Base-by-base conservation (phyloP, 2,329 filamentous ascomycete genomes). In the Microdochium trichocladiopsis region DNA sequence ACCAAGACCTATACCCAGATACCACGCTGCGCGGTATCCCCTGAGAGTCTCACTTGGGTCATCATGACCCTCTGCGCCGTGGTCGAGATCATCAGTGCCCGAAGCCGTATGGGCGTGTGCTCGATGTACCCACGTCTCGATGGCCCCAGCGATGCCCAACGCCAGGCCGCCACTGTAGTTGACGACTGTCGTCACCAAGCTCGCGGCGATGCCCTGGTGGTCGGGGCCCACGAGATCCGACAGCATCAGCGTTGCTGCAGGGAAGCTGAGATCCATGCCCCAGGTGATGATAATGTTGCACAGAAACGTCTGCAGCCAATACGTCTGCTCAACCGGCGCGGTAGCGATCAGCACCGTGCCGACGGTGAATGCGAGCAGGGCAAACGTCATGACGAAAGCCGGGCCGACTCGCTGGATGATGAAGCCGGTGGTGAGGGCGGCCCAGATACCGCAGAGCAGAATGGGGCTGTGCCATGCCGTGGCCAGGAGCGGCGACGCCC, bases 81-180 rank as follows among this genome's bases (percentile, higher is more conserved):
- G 52, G 48, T 57, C 57, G 8, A 59, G 55, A 28, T 55, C 18
- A 21, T 10, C 18, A 22, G 6, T 18, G 6, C 21, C 41, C 5
- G 16, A 16, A 8, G 16, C 6, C 14, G 22, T 10, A 23, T 18
- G 5, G 5, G 41, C 18, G 6, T n/a, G n/a, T n/a, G n/a, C n/a
- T n/a, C 41, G 41, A 22, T 22, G 41, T 18, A 45, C 41, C n/a
- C 41, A 56, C n/a, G 60, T 33, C 48, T 63, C 63, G 24, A 66
- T 56, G 8, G 76, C 79, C 0, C 78, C 79, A 0, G 78, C 79
- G 51, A 84, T 68, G 0, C 79, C 80, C 8, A 84, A 67, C 2
- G 76, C 76, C 25, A 82, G 66, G 9, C 73, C 75, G 41, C 82
- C 81, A 53, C 71, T 75, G 59, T 83, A 83, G 59, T 83, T 83